Percentiles rank a stretch among this genome's conserved stretches.
These are phyloP conservation scores for Aspergillus costaricaensis DNA, from an alignment of 2,329 filamentous ascomycete genomes.

Conservation along the genomic window DNA sequence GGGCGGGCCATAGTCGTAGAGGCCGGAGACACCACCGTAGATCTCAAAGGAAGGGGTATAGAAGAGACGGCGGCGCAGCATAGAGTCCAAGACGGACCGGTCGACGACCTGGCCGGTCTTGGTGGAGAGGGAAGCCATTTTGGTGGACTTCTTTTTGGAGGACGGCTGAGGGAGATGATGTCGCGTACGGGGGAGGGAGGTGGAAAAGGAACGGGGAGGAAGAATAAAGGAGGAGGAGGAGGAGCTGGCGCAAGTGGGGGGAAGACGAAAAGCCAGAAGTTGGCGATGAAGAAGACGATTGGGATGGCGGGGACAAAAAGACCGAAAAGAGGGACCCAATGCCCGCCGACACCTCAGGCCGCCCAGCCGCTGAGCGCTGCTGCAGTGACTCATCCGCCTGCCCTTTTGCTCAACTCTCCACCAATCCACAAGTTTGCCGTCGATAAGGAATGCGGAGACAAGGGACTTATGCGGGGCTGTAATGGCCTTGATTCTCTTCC, in stretches of 20 bases:
- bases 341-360: not conserved
- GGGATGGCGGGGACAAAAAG: not conserved
- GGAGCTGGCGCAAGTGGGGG: conserved; percentile 15
- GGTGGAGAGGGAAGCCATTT: conserved; percentile 68
- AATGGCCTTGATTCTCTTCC: no score
- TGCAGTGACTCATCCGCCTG: conserved; percentile 7
- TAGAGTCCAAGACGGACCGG: conserved; percentile 74
- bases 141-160: conserved; percentile 37
- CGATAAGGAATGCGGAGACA: no score
- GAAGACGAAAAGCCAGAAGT: conserved; percentile 3
- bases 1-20: conserved; percentile 92
- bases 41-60: conserved; percentile 96
- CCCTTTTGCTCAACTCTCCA: not conserved
- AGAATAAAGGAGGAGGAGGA: conserved; percentile 33
- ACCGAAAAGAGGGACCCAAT: not conserved
- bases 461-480: no score
- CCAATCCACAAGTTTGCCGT: no score
- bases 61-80: conserved; percentile 87
- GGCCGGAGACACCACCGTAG: conserved; percentile 83
- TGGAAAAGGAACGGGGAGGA: conserved; percentile 37
- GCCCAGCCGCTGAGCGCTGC: not conserved
- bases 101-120: conserved; percentile 90
- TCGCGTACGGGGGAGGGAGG: conserved; percentile 31
- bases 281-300: no score
- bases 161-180: conserved; percentile 22